phyloP scores from a whole-genome alignment of 257 asterid genomes.

The Nicotiana otophora region DNA sequence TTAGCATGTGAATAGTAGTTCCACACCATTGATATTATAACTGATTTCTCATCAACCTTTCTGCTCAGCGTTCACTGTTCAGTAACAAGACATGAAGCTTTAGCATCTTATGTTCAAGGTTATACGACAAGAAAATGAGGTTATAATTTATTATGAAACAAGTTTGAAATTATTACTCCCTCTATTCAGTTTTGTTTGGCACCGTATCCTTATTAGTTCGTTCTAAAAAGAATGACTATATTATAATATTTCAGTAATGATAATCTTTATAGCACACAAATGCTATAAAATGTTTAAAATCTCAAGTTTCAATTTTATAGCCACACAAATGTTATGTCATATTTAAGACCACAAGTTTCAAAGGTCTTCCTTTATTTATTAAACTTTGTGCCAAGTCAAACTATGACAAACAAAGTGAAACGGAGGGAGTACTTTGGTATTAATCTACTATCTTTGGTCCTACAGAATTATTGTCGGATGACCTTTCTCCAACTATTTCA shows the following conservation, averaged over 20 bases:
- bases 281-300: no score
- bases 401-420: no score
- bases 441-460: not conserved
- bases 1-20: not conserved
- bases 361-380: no score
- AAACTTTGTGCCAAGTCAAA: no score
- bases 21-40: not conserved
- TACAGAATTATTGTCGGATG: not conserved
- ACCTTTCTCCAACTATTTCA: not conserved
- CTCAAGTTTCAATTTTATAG: no score
- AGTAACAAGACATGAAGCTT: not conserved
- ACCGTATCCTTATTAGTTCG: no score
- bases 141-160: not conserved
- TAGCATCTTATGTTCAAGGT: not conserved
- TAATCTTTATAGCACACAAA: no score
- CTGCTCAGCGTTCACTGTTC: not conserved
- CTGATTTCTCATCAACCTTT: not conserved
- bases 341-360: no score
- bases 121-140: not conserved
- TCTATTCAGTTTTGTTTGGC: no score
- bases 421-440: not conserved
- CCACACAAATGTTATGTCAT: no score
- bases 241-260: no score
- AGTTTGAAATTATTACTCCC: not conserved
- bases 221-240: no score